Conservation (phyloP, 108 stramenopile genomes). For the Nitzschia putrida region DNA sequence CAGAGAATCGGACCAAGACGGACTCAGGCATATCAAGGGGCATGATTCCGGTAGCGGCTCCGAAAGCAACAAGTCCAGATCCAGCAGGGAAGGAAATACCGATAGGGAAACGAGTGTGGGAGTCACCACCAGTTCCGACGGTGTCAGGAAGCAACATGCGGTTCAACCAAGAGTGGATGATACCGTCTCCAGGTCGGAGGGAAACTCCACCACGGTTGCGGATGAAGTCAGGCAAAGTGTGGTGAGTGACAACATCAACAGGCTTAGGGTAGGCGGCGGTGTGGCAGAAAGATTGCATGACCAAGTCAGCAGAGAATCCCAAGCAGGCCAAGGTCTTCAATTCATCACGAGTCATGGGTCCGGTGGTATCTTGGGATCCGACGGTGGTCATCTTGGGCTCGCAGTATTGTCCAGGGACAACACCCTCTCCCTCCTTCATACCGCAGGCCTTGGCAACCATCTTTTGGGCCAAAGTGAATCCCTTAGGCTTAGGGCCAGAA, state of each 20-base stretch:
- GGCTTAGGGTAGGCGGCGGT: conserved; percentile 97
- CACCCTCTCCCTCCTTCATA: conserved; percentile 66
- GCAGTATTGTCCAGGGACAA: conserved; percentile 90
- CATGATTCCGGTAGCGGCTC: conserved; percentile 94
- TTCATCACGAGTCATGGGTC: conserved; percentile 97
- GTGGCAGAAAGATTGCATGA: conserved; percentile 97
- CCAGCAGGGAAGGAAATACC: conserved; percentile 97
- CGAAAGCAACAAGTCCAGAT: conserved; percentile 93
- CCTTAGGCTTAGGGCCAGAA: conserved; percentile 57
- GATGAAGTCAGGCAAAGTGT: conserved; percentile 96
- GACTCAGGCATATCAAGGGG: conserved; percentile 95
- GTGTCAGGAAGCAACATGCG: conserved; percentile 96
- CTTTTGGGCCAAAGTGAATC: conserved; percentile 94
- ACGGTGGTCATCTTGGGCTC: conserved; percentile 97
- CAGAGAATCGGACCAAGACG: conserved; percentile 90
- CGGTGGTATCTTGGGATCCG: conserved; percentile 95
- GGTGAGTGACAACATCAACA: conserved; percentile 95
- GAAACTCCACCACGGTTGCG: conserved; percentile 92
- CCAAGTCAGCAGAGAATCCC: conserved; percentile 92
- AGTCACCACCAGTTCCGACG: conserved; percentile 96
- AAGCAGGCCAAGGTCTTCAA: conserved; percentile 90
- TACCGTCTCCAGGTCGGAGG: conserved; percentile 94
- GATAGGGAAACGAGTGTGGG: conserved; percentile 95
- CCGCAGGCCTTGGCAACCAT: conserved; percentile 95
- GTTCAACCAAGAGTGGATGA: conserved; percentile 97